phyloP scores from a whole-genome alignment of 371 early-diverging fungal genomes.

The Dichotomocladium elegans region DNA sequence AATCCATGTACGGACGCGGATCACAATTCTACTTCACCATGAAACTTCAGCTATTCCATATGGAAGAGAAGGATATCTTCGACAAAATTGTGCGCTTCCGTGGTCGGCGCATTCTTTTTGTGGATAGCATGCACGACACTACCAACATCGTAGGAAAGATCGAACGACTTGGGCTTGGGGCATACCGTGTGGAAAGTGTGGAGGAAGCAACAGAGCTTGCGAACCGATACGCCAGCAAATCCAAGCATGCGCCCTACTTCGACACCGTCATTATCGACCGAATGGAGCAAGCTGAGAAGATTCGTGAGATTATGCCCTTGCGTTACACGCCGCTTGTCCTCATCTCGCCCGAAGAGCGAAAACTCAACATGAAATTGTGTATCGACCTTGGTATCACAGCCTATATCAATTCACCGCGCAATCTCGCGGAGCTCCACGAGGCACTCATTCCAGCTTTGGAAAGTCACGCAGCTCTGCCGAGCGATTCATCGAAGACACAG shows the following conservation, averaged over 20 bases:
- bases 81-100: neutral
- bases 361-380: conserved; percentile 49
- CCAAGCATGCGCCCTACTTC: neutral
- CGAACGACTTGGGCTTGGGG: conserved; percentile 9
- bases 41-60: conserved; percentile 12
- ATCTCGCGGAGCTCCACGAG: conserved; percentile 58
- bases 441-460: conserved; percentile 69
- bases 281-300: neutral
- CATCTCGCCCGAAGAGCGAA: conserved; percentile 31
- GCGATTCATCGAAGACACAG: conserved; percentile 43
- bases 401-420: conserved; percentile 54
- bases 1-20: conserved; percentile 63
- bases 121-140: neutral
- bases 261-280: conserved; percentile 6
- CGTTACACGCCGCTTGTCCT: conserved; percentile 59
- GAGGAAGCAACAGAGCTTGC: conserved; percentile 27
- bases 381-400: conserved; percentile 57
- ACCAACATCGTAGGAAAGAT: neutral
- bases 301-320: conserved; percentile 37
- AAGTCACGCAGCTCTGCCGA: conserved; percentile 54
- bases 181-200: conserved; percentile 15
- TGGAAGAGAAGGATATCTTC: neutral
- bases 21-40: conserved; percentile 73
- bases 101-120: neutral
- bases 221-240: neutral